A percentile compares a stretch with the other conserved stretches of the same genome.
phyloP scores from a whole-genome alignment of 192 early-diverging fungal genomes.

The Bifiguratus adelaidae region DNA sequence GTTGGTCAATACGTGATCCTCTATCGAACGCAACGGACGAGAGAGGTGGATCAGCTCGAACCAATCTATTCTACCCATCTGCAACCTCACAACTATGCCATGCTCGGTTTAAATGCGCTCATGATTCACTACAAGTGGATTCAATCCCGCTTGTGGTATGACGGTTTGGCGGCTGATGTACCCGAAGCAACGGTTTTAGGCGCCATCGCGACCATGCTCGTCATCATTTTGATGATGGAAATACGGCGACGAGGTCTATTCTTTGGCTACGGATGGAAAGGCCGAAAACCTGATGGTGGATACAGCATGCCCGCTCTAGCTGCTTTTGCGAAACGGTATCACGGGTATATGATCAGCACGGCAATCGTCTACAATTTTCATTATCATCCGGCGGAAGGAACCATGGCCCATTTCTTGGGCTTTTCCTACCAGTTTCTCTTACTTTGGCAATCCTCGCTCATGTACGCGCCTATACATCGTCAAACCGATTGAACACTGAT shows the following conservation, averaged over 20 bases:
- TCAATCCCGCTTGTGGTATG: constrained; percentile 12
- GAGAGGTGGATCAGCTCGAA: not conserved
- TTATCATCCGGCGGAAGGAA: constrained; percentile 20
- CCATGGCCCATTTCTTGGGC: constrained; percentile 12
- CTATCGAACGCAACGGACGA: constrained; percentile 5
- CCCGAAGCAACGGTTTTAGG: constrained; percentile 15
- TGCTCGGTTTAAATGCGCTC: constrained; percentile 12
- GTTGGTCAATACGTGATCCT: constrained; percentile 14
- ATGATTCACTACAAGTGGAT: constrained; percentile 15
- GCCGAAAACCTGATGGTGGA: constrained; percentile 9
- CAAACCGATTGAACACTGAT: constrained; percentile 12
- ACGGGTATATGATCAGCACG: constrained; percentile 19
- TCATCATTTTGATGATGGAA: constrained; percentile 13
- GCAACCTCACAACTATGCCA: constrained; percentile 17
- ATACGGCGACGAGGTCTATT: constrained; percentile 18
- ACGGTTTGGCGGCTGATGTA: constrained; percentile 18
- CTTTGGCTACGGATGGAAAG: constrained; percentile 11
- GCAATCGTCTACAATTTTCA: constrained; percentile 19
- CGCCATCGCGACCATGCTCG: constrained; percentile 13
- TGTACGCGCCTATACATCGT: constrained; percentile 15
- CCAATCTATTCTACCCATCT: constrained; percentile 3
- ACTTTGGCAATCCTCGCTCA: constrained; percentile 18
- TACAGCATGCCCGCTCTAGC: no score
- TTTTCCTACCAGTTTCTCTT: constrained; percentile 17
- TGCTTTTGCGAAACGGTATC: constrained; percentile 12